Percentiles rank a stretch among this genome's conserved stretches.
Evolutionary conservation across 139 green algal genomes (phyloP).

Genomic region (Chlamydomonas applanata): DNA sequence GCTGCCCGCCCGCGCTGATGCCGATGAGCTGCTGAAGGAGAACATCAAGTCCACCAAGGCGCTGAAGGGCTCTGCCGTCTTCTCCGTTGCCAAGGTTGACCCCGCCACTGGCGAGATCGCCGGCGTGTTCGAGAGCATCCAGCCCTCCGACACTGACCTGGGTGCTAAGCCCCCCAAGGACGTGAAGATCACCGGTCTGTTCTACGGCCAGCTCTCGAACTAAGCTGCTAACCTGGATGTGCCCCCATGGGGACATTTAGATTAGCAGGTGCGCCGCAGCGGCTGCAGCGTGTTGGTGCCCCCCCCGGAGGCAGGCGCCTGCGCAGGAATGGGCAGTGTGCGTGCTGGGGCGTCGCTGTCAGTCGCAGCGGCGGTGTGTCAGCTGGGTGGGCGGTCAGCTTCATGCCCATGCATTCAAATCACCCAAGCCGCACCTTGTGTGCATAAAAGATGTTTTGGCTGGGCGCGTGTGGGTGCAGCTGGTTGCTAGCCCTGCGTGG

Average conservation of each 20-base stretch:
- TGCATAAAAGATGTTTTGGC: no score
- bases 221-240: slow-evolving; percentile 4
- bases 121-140: slow-evolving; percentile 97
- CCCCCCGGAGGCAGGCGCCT: no score
- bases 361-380: no score
- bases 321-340: no score
- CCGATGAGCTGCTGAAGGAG: slow-evolving; percentile 91
- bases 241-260: background rate
- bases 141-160: slow-evolving; percentile 99
- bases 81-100: slow-evolving; percentile 94
- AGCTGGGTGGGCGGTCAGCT: no score
- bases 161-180: slow-evolving; percentile 98
- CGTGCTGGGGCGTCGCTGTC: no score
- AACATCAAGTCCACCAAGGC: slow-evolving; percentile 89
- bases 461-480: no score
- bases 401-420: no score
- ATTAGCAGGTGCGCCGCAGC: no score
- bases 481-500: no score
- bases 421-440: no score
- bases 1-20: slow-evolving; percentile 83
- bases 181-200: slow-evolving; percentile 93
- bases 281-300: no score
- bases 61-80: slow-evolving; percentile 85
- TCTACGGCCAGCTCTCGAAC: slow-evolving; percentile 37
- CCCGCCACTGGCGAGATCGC: slow-evolving; percentile 90